Base-by-base conservation (phyloP, 352 stramenopile genomes). In the Pythium periplocum region DNA sequence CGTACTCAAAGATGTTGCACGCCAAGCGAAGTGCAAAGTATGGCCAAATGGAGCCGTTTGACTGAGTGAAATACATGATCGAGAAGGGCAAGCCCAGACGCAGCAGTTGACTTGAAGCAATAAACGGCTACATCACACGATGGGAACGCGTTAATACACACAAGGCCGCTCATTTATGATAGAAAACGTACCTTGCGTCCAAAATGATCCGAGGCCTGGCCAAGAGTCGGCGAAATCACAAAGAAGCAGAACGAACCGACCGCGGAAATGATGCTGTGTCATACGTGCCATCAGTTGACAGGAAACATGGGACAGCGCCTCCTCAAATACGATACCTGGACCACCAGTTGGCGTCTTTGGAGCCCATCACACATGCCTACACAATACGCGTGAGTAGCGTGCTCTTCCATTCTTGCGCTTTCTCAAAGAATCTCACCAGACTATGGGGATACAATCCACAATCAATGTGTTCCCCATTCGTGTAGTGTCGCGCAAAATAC, bases 401-500 rank as follows among this genome's bases (percentile, higher is more conserved):
- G 17, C 17, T 26, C 17, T 26, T 26, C 17, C 17, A 26, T 26
- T 26, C 17, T 26, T 26, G 17, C 17, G 17, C 17, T 26, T 26
- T 26, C 17, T 26, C 17, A 26, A 26, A 26, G 17, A 0, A 26
- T 7, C 43, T 48, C 17, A 81, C 72, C 49, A 71, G 58, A 39
- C 51, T 66, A 39, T 73, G 70, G 17, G 76, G 57, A 38, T 81
- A 51, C 42, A 54, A 56, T 36, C 71, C 78, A 53, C 78, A 91
- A 53, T 91, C 68, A 56, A 87, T 85, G 2, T 68, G 53, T 10
- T 49, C 50, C 4, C 69, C 78, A 48, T 75, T 51, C 12, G 65
- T 74, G 35, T 80, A 69, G 38, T 80, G 55, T 41, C 74, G 62
- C 26, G 79, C 82, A 75, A 92, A 92, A 56, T 90, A 92, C 78